Evolutionary conservation across 805 yeast species (phyloP).

Genomic region (Wickerhamiella parazyma): DNA sequence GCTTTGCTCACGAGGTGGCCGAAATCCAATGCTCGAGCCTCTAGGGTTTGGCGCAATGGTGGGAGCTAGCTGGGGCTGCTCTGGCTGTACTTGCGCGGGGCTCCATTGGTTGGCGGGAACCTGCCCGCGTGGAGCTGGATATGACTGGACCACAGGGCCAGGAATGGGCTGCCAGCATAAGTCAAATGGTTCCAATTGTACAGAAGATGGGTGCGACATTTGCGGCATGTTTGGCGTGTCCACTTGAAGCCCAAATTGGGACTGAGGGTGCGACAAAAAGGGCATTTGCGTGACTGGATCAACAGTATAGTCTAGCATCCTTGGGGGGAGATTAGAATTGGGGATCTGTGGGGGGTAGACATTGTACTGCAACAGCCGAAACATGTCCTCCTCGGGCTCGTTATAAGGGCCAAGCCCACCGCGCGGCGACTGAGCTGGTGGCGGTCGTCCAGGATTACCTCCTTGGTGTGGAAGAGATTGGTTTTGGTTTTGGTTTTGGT

Average conservation of each 20-base stretch:
- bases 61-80: not conserved
- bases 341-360: not conserved
- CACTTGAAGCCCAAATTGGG: not conserved
- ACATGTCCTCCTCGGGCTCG: not conserved
- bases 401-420: not conserved
- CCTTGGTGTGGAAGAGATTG: too few species aligned
- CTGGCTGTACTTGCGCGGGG: not conserved
- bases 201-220: too few species aligned
- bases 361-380: not conserved
- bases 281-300: not conserved
- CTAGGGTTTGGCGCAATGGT: not conserved
- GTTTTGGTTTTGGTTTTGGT: not conserved
- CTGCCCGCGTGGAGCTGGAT: not conserved
- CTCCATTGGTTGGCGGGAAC: too few species aligned
- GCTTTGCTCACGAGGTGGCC: not conserved
- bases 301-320: not conserved
- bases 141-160: not conserved
- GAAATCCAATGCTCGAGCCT: not conserved
- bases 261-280: not conserved
- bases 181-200: too few species aligned
- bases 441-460: not conserved
- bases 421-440: not conserved
- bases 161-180: not conserved
- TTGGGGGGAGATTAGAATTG: not conserved
- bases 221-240: too few species aligned